Base-by-base conservation (phyloP, 108 stramenopile genomes). In the Fistulifera solaris region DNA sequence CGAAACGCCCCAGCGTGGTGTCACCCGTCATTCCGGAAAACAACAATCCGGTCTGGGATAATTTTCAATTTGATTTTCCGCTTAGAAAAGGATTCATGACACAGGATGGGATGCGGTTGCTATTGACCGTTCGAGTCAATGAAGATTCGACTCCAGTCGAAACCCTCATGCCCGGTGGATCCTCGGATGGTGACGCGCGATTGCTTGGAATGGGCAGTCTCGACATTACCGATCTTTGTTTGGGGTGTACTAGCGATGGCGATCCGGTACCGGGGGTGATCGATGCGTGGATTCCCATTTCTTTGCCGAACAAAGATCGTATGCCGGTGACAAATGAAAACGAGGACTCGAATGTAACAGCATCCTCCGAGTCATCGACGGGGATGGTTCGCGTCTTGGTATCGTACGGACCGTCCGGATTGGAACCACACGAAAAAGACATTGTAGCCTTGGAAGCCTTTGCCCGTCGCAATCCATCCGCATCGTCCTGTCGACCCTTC, bases 381-480 rank as follows among this genome's bases (percentile, higher is more conserved):
- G 85, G 83, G 3, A 62, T 67, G 26, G 78, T 87, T n/a, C 72
- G 81, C 43, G 61, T 91, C 14, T 47, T 83, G 10, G 65, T 91
- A 15, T 82, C 83, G 8, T 91, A 91, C 48, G 61, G 72, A 15
- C 85, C 89, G 1, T 57, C 78, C 57, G 89, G 89, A 24, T 72
- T 91, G 69, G 40, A 70, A 40, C 89, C 89, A 0, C 73, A 81
- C 53, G 59, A 25, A 2, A 62, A 80, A 51, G 89, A 91, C 62
- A 58, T 81, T 24, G 85, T 85, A 4, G 83, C 85, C 10, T 71
- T 91, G 23, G 89, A 91, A 62, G 73, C 79, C 0, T 91, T 87
- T 72, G 89, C 89, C 11, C 61, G 89, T 17, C 84, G 80, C 31
- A 65, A 73, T 40, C 44, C 54, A 15, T 17, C 45, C 23, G 35